These are phyloP conservation scores for Malassezia furfur DNA, from an alignment of 1,284 basidiomycete genomes.

Conservation along the genomic window DNA sequence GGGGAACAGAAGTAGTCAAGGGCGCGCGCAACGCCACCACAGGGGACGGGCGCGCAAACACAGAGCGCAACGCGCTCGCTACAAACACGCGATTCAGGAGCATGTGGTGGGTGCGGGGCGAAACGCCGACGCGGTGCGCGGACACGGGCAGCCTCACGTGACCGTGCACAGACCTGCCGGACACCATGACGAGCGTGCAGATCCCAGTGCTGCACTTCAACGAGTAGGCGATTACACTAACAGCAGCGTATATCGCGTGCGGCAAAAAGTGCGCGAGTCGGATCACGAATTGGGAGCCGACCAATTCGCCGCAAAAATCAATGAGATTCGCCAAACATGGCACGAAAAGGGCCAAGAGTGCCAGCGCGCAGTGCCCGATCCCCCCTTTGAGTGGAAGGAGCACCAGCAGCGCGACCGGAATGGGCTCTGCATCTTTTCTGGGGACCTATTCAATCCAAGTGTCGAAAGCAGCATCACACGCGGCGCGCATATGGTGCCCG, in stretches of 20 bases:
- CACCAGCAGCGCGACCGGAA: slow-evolving; percentile 21
- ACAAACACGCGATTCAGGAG: background rate
- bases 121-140: background rate
- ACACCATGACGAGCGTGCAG: slow-evolving; percentile 9
- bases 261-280: slow-evolving; percentile 22
- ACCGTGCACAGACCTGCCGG: slow-evolving; percentile 8
- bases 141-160: slow-evolving; percentile 6
- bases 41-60: too few species aligned
- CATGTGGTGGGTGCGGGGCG: background rate
- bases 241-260: slow-evolving; percentile 28
- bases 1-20: background rate
- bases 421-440: slow-evolving; percentile 75
- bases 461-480: slow-evolving; percentile 77
- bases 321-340: slow-evolving; percentile 27
- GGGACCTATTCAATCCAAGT: slow-evolving; percentile 64
- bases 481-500: slow-evolving; percentile 76
- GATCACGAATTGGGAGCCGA: slow-evolving; percentile 43
- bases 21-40: background rate
- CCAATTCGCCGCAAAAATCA: slow-evolving; percentile 50
- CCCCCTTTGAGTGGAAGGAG: slow-evolving; percentile 17
- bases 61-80: too few species aligned
- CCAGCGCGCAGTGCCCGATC: slow-evolving; percentile 5
- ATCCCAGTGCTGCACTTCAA: slow-evolving; percentile 39
- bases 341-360: slow-evolving; percentile 17
- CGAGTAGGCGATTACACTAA: slow-evolving; percentile 16